phyloP scores from a whole-genome alignment of 257 asterid species.

The Agastache rugosa region DNA sequence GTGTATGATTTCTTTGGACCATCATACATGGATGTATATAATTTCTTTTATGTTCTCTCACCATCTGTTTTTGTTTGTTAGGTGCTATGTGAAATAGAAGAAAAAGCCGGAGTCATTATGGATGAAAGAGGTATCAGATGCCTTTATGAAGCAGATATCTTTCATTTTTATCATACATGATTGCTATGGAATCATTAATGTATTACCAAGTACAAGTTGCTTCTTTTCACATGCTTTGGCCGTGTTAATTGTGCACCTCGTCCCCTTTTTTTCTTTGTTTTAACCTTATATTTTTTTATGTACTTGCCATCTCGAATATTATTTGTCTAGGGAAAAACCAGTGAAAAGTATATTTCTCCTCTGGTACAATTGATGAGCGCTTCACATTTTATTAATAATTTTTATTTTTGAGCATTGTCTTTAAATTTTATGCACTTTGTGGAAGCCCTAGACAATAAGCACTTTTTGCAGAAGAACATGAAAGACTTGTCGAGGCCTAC shows the following conservation, averaged over 20 bases:
- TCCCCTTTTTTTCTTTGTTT: neutral
- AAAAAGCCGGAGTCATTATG: constrained; percentile 79
- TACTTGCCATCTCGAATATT: constrained; percentile 1
- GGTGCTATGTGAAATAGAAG: constrained; percentile 91
- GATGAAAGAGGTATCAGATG: constrained; percentile 81
- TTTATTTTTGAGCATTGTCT: neutral
- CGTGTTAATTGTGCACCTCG: neutral
- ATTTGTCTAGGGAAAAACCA: neutral
- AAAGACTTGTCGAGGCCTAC: constrained; percentile 74
- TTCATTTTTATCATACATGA: neutral
- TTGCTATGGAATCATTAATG: neutral
- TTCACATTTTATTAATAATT: neutral
- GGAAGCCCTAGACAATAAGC: constrained; percentile 7
- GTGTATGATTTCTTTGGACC: constrained; percentile 55
- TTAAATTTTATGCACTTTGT: constrained; percentile 3
- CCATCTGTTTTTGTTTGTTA: constrained; percentile 28
- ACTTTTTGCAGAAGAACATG: constrained; percentile 76
- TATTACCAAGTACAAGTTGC: neutral
- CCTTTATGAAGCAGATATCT: constrained; percentile 2
- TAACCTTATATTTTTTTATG: constrained; percentile 5
- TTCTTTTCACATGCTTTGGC: constrained; percentile 16
- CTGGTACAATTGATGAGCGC: neutral
- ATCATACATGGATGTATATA: neutral
- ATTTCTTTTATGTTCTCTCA: constrained; percentile 11
- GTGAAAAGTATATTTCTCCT: neutral